phyloP scores from a whole-genome alignment of 192 early-diverging fungal species.

The Oehlia diaphana region DNA sequence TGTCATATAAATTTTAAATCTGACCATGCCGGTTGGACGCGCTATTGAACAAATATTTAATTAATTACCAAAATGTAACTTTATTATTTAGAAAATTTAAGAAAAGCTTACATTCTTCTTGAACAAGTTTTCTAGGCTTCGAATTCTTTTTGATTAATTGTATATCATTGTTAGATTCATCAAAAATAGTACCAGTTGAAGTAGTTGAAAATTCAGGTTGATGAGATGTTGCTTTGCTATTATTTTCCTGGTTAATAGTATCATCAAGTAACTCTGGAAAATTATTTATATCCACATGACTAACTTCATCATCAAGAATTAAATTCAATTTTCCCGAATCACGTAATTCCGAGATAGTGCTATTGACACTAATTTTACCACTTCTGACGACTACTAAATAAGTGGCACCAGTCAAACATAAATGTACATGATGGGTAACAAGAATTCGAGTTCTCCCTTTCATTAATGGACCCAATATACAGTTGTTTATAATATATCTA shows the following conservation, averaged over 20 bases:
- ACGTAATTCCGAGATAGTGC: slow-evolving; percentile 26
- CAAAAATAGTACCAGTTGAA: slow-evolving; percentile 39
- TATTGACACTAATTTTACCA: neutral
- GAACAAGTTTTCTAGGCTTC: slow-evolving; percentile 59
- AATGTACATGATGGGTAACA: slow-evolving; percentile 83
- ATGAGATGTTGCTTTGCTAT: neutral
- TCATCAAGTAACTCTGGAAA: neutral
- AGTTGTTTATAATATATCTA: slow-evolving; percentile 74
- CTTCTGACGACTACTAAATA: slow-evolving; percentile 5
- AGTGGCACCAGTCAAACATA: slow-evolving; percentile 25
- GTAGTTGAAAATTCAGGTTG: neutral
- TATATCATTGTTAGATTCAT: slow-evolving; percentile 29
- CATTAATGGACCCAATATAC: slow-evolving; percentile 76
- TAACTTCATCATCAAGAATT: slow-evolving; percentile 38
- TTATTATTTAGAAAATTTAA: neutral
- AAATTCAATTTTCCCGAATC: slow-evolving; percentile 28
- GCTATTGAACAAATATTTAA: slow-evolving; percentile 37
- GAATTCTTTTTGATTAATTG: slow-evolving; percentile 33
- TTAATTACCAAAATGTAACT: neutral
- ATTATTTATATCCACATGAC: neutral
- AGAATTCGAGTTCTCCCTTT: slow-evolving; percentile 77
- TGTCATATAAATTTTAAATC: slow-evolving; percentile 68
- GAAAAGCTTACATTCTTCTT: slow-evolving; percentile 37
- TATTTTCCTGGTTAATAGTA: neutral
- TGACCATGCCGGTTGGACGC: slow-evolving; percentile 77